Base-by-base conservation (phyloP, 1,139 yeast species). In the Martiniozyma asiatica region DNA sequence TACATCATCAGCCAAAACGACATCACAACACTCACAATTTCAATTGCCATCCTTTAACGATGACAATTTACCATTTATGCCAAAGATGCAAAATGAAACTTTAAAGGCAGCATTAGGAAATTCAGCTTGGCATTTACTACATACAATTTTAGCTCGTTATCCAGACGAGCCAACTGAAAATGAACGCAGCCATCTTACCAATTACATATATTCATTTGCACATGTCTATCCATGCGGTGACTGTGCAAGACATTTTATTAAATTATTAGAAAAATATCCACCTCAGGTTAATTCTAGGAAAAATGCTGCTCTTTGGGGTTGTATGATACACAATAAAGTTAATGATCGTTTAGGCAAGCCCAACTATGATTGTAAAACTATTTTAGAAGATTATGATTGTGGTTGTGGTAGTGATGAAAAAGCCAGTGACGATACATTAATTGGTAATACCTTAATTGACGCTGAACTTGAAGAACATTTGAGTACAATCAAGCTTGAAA, bases 231-330 rank as follows among this genome's bases (percentile, higher is more conserved):
- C 94, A 0, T 82, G 94, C 55, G 93, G 95, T 6, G 95, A 87
- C 51, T 87, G 97, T 59, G 96, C 98, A 0, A 65, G 84, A 42
- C 98, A 89, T 54, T 89, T 89, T 53, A 79, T 71, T 40, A 56
- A 66, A 43, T 59, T 87, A 42, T 58, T 89, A 36, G 49, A 59
- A 32, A 64, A 77, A 44, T 73, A 63, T 46, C 98, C 98, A 1
- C 96, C 95, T 3, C 98, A 92, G 48, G 67, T 80, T 3, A 63
- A 72, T 7, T 67, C 78, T 14, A 65, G 95, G 35, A 74, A 76
- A 40, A 69, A 73, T 2, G 97, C 98, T 0, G 85, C 95, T 0
- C 59, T 81, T 40, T 89, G 98, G 98, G 98, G 98, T 2, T 89
- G 98, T 53, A 76, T 76, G 47, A 65, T 89, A n/a, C 99, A 89